phyloP scores from a whole-genome alignment of 345 rosid genomes.

The Xanthoceras sorbifolium region DNA sequence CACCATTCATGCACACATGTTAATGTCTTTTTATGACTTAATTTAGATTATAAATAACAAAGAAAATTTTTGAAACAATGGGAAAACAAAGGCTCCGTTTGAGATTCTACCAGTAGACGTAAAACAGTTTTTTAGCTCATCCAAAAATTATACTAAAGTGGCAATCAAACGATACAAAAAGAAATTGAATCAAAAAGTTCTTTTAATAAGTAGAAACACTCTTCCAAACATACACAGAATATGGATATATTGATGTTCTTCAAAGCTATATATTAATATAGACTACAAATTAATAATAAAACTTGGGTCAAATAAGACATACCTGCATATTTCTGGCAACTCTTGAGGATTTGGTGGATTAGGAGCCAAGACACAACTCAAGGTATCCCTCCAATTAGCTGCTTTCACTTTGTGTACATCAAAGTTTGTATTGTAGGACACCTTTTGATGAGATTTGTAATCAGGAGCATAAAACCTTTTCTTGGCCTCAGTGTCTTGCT shows the following conservation, averaged over 20 bases:
- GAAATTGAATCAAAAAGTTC: too few species aligned
- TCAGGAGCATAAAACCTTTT: slow-evolving; percentile 34
- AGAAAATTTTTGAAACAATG: too few species aligned
- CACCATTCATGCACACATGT: too few species aligned
- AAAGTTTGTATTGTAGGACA: slow-evolving; percentile 34
- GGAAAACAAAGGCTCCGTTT: background rate
- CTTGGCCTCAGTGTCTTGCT: slow-evolving; percentile 35
- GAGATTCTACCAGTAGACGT: too few species aligned
- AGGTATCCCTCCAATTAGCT: slow-evolving; percentile 47
- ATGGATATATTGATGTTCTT: background rate
- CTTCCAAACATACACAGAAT: too few species aligned
- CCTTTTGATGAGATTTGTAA: slow-evolving; percentile 7
- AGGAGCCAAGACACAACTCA: slow-evolving; percentile 33
- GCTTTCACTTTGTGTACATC: slow-evolving; percentile 26
- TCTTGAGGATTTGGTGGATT: slow-evolving; percentile 35
- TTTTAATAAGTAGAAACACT: too few species aligned
- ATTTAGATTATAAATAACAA: too few species aligned
- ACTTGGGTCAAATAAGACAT: background rate
- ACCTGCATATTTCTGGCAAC: slow-evolving; percentile 43
- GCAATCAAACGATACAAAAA: too few species aligned
- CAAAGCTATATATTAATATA: background rate
- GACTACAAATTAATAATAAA: background rate
- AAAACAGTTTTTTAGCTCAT: too few species aligned
- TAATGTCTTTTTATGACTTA: too few species aligned
- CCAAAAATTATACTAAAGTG: too few species aligned